Conservation (phyloP, 106 monocot species). For the Acorus calamus region DNA sequence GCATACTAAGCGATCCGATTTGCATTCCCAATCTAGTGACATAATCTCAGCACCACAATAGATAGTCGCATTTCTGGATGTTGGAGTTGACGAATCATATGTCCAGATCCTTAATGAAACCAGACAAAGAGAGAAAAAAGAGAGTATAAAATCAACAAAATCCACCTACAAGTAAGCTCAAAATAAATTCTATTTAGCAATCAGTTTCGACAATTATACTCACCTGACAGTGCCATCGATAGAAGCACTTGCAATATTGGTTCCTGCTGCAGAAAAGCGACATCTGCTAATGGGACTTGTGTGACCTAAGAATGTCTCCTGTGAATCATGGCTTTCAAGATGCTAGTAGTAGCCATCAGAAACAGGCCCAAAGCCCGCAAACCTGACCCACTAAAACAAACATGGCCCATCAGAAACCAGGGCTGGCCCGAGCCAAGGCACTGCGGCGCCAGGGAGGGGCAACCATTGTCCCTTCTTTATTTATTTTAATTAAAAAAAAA, state of each 20-base stretch:
- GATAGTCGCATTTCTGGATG: conserved; percentile 96
- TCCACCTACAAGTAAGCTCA: no score
- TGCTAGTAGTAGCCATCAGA: no score
- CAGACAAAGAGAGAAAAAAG: conserved; percentile 1
- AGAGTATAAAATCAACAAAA: background rate
- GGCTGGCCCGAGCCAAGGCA: no score
- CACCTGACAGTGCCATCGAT: conserved; percentile 95
- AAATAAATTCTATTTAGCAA: no score
- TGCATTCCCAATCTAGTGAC: conserved; percentile 92
- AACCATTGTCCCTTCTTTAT: no score
- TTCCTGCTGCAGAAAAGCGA: conserved; percentile 89
- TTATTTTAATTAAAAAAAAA: no score
- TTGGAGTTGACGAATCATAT: conserved; percentile 74
- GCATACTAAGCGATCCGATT: conserved; percentile 88
- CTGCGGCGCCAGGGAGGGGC: no score
- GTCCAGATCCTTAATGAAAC: conserved; percentile 70
- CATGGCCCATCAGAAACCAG: no score
- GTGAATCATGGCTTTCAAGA: conserved; percentile 6
- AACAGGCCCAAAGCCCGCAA: no score
- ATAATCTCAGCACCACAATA: conserved; percentile 85
- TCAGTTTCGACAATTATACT: background rate
- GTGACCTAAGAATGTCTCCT: conserved; percentile 99
- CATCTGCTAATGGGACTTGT: conserved; percentile 87
- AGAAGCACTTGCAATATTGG: conserved; percentile 92
- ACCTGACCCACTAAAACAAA: no score